A percentile compares a stretch with the other conserved stretches of the same genome.
phyloP scores from a whole-genome alignment of 441 rosid genomes.

The Erodium moschatum region DNA sequence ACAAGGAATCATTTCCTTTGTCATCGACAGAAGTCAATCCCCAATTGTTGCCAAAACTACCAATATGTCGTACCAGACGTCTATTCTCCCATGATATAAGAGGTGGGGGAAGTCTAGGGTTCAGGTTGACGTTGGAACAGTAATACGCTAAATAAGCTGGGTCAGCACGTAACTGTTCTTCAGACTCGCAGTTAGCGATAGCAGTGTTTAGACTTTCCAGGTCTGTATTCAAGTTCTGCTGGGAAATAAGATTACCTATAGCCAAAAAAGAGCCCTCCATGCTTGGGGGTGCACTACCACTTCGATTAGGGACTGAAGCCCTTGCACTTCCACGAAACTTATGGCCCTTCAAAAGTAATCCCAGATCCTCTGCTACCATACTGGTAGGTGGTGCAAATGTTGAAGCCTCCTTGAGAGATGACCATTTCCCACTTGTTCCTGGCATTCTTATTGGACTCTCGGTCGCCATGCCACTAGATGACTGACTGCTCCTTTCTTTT shows the following conservation, averaged over 20 bases:
- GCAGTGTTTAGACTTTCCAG: constrained; percentile 21
- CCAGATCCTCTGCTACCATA: constrained; percentile 28
- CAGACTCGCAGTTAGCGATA: constrained; percentile 22
- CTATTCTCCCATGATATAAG: constrained; percentile 32
- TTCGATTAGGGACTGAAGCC: constrained; percentile 40
- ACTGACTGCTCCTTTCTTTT: constrained; percentile 14
- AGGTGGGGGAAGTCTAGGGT: constrained; percentile 39
- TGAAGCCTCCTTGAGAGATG: constrained; percentile 24
- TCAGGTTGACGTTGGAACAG: constrained; percentile 27
- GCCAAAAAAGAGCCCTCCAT: constrained; percentile 55
- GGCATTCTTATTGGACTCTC: constrained; percentile 47
- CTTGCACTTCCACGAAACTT: constrained; percentile 23
- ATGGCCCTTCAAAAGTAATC: constrained; percentile 23
- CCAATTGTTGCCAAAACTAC: constrained; percentile 33
- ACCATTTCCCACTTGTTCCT: constrained; percentile 33
- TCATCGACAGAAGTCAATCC: constrained; percentile 29
- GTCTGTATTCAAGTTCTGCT: constrained; percentile 22
- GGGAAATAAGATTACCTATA: constrained; percentile 34
- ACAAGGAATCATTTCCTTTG: constrained; percentile 23
- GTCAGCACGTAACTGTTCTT: constrained; percentile 26
- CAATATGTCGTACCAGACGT: constrained; percentile 20
- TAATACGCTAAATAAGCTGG: constrained; percentile 27
- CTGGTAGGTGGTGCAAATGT: constrained; percentile 25
- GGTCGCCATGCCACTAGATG: constrained; percentile 36
- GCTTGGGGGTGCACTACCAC: constrained; percentile 65